Percentiles rank a stretch among this genome's conserved stretches.
Evolutionary conservation across 1,284 basidiomycete species (phyloP).

Genomic region (Ganoderma leucocontextum): DNA sequence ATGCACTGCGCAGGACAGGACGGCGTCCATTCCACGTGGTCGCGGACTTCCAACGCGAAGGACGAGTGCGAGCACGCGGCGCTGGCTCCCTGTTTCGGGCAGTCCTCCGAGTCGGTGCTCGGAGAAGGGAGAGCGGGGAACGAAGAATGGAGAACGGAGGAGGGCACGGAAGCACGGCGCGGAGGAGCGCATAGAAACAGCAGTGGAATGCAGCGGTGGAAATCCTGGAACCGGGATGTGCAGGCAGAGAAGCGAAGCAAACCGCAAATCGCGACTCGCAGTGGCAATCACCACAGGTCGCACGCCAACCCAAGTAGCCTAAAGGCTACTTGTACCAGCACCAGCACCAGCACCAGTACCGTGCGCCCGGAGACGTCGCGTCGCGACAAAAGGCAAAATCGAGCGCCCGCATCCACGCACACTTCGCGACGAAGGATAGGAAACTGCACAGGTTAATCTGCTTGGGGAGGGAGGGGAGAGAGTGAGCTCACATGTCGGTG

Average conservation of each 20-base stretch:
- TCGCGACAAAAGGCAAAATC: conserved; percentile 26
- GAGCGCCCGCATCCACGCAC: conserved; percentile 15
- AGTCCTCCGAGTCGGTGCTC: neutral
- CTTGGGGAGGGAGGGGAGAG: neutral
- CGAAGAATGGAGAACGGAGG: neutral
- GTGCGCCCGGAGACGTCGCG: conserved; percentile 26
- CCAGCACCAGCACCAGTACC: conserved; percentile 11
- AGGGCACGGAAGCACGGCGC: conserved; percentile 6
- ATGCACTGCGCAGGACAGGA: neutral
- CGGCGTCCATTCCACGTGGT: conserved; percentile 1
- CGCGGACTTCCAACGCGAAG: neutral
- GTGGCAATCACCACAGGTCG: neutral
- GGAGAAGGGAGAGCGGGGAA: conserved; percentile 3
- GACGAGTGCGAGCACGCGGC: neutral
- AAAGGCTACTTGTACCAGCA: conserved; percentile 19
- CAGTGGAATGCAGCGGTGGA: neutral
- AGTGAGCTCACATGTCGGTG: conserved; percentile 79
- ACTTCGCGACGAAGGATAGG: neutral
- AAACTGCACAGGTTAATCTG: neutral
- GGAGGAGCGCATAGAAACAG: conserved; percentile 5
- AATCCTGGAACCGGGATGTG: neutral
- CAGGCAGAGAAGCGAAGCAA: neutral
- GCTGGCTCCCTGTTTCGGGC: too few species aligned
- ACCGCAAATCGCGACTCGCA: neutral
- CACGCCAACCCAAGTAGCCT: conserved; percentile 15